These are phyloP conservation scores for Suillus decipiens DNA, from an alignment of 768 basidiomycete species.

Conservation along the genomic window DNA sequence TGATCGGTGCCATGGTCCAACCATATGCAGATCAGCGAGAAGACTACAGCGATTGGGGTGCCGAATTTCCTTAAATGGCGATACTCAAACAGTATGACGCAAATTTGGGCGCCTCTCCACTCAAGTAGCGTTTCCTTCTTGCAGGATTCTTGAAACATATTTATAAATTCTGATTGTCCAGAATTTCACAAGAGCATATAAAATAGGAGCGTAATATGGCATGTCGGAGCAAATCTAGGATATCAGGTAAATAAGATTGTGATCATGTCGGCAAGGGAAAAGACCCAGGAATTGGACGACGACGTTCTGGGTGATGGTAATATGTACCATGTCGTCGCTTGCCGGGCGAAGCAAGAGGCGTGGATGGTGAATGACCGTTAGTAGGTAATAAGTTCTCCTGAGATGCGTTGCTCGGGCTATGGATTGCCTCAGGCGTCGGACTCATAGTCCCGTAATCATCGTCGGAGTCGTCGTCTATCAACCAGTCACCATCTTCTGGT, in stretches of 20 bases:
- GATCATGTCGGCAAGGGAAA: slow-evolving; percentile 35
- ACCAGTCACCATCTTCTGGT: slow-evolving; percentile 73
- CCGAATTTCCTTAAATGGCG: background rate
- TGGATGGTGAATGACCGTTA: slow-evolving; percentile 17
- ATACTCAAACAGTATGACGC: background rate
- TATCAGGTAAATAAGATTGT: background rate
- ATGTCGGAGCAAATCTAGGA: slow-evolving; percentile 4
- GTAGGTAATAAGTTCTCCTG: slow-evolving; percentile 26
- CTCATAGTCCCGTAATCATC: slow-evolving; percentile 41
- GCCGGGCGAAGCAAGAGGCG: slow-evolving; percentile 39
- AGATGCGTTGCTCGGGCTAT: slow-evolving; percentile 17
- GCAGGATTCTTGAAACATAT: background rate
- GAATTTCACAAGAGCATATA: background rate
- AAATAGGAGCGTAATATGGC: background rate
- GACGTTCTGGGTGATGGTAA: slow-evolving; percentile 82
- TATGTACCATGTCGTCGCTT: slow-evolving; percentile 73
- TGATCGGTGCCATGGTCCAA: background rate
- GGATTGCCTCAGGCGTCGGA: slow-evolving; percentile 25
- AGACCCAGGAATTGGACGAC: slow-evolving; percentile 57
- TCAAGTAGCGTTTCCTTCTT: background rate
- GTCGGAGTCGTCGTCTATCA: slow-evolving; percentile 51
- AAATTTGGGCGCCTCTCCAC: background rate
- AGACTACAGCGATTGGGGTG: background rate
- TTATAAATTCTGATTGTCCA: background rate
- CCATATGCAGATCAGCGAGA: background rate